These are phyloP conservation scores for Blastosporella zonata DNA, from an alignment of 1,284 basidiomycete genomes.

Conservation along the genomic window DNA sequence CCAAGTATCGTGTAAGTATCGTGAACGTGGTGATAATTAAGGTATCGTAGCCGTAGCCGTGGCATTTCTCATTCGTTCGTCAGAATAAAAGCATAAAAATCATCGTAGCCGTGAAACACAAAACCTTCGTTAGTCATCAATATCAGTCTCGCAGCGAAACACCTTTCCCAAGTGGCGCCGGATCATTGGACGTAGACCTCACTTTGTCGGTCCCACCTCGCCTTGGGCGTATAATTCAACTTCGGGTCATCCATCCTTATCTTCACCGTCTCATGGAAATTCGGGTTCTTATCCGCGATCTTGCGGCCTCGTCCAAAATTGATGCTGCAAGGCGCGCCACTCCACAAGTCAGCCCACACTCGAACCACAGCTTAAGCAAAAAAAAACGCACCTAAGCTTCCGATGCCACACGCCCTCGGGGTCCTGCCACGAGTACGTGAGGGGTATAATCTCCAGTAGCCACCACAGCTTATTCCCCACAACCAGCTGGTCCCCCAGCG, in stretches of 20 bases:
- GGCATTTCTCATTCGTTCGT: too few species aligned
- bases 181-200: constrained; percentile 45
- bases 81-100: too few species aligned
- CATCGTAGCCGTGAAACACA: too few species aligned
- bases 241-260: constrained; percentile 41
- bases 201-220: constrained; percentile 43
- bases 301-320: constrained; percentile 48
- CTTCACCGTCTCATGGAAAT: constrained; percentile 53
- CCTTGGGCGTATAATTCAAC: constrained; percentile 50
- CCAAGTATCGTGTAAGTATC: too few species aligned
- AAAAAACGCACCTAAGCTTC: constrained; percentile 30
- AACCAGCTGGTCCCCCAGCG: constrained; percentile 39
- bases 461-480: constrained; percentile 39
- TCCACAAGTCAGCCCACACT: neutral
- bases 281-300: constrained; percentile 39
- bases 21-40: too few species aligned
- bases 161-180: neutral
- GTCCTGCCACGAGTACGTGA: constrained; percentile 41
- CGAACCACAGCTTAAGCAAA: neutral
- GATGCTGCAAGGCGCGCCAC: constrained; percentile 23
- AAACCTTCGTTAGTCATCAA: neutral
- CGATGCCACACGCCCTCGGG: constrained; percentile 38
- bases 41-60: too few species aligned
- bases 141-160: neutral
- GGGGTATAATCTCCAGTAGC: constrained; percentile 46